Evolutionary conservation across 495 filamentous ascomycete species (phyloP).

Genomic region (Trichoderma reesei): DNA sequence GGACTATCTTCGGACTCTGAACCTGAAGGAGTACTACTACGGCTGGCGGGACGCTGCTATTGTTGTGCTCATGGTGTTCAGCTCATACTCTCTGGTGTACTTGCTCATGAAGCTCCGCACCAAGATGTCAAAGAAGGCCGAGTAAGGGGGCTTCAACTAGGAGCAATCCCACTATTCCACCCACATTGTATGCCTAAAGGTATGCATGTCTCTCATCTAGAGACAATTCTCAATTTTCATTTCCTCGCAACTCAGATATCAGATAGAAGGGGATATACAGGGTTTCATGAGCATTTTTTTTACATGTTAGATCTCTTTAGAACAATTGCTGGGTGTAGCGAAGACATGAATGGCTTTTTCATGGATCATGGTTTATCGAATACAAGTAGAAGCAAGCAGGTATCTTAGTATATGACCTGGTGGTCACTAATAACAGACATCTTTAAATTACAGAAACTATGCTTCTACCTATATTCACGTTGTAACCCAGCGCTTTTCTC

Average conservation of each 20-base stretch:
- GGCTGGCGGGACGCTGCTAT: constrained; percentile 56
- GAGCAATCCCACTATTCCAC: neutral
- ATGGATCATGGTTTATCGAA: neutral
- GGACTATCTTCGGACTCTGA: constrained; percentile 60
- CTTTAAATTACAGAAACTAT: too few species aligned
- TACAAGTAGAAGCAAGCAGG: neutral
- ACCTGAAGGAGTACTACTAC: constrained; percentile 48
- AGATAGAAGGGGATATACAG: neutral
- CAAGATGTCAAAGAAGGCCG: constrained; percentile 24
- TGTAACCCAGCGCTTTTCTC: too few species aligned
- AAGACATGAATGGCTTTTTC: neutral
- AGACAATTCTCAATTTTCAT: neutral
- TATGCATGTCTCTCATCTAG: neutral
- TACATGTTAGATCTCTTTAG: neutral
- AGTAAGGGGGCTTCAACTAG: neutral
- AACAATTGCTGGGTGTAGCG: neutral
- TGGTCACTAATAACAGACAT: too few species aligned
- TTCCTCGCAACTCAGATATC: neutral
- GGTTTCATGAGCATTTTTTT: neutral
- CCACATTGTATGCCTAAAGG: neutral
- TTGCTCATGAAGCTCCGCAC: constrained; percentile 24
- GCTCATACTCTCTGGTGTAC: constrained; percentile 23
- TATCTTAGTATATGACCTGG: too few species aligned
- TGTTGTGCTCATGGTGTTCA: constrained; percentile 24
- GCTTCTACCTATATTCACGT: too few species aligned